Evolutionary conservation across 148 eudicot genomes (phyloP), one percentile per base, ranked within the genome.

Genomic region (Selenicereus undatus): DNA sequence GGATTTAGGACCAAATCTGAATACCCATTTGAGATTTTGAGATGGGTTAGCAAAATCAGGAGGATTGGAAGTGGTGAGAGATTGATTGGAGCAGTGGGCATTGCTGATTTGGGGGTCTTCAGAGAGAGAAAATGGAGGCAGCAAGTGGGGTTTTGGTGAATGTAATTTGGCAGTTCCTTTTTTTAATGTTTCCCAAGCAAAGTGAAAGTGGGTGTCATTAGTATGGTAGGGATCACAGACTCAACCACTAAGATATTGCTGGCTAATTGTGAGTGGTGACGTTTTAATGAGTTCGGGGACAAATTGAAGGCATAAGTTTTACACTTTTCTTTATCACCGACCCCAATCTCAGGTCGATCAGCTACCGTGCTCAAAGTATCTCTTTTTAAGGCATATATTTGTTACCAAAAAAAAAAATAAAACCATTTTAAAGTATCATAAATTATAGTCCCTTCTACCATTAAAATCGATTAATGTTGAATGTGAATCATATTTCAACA

Each of bases 21-120:
- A 24, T 78, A 77, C 82, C 93, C 91, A 74, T 77, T 74, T 75
- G 92, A 94, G 60, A 83, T 29, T 82, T 22, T 81, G 80, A 90
- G 29, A 77, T 86, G 90, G 87, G 88, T 81, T 32, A 82, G 89
- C 73, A 88, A 68, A 78, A 89, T 79, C 43, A 89, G 8, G 50
- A 89, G 78, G 8, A 85, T 35, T 8, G 87, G 2, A 42, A 81
- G 58, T 2, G 78, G 69, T 26, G 42, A 14, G 51, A 76, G 35
- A 45, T 21, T 83, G 80, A 77, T 50, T 62, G 54, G 16, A 35
- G 50, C 58, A 52, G 77, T 76, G 66, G 50, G 86, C 83, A 84
- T 84, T 84, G 83, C 81, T 45, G 43, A 71, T 43, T 62, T 80
- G 71, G 74, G 80, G 83, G 50, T 1, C 45, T 65, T 72, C 26